phyloP scores from a whole-genome alignment of 331 rosid species.

The Phaseolus coccineus region DNA sequence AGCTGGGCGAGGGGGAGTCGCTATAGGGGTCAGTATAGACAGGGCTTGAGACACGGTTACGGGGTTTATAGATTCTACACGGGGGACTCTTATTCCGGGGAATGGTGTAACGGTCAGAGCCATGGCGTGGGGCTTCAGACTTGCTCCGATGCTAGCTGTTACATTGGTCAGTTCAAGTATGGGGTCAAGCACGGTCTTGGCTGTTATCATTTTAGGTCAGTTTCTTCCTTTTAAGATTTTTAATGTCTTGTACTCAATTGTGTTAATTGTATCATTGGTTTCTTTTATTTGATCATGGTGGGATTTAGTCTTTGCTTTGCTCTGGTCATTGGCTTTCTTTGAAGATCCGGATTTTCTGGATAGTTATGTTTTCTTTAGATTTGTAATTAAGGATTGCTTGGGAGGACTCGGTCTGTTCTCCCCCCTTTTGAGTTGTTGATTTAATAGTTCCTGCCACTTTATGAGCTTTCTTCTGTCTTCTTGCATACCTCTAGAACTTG shows the following conservation, averaged over 20 bases:
- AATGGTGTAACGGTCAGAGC: constrained; percentile 97
- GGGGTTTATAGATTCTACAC: constrained; percentile 88
- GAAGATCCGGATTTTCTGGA: not conserved
- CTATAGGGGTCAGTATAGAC: constrained; percentile 85
- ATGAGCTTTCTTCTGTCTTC: too few species aligned
- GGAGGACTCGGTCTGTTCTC: not conserved
- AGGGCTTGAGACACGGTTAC: constrained; percentile 82
- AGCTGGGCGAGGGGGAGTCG: constrained; percentile 93
- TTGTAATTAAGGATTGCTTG: not conserved
- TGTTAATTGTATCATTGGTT: not conserved
- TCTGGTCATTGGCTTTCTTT: not conserved
- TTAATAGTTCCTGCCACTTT: constrained; percentile 3
- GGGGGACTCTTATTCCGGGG: constrained; percentile 88
- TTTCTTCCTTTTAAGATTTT: constrained; percentile 12
- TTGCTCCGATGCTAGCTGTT: constrained; percentile 93
- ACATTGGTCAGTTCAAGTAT: constrained; percentile 81
- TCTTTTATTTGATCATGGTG: not conserved
- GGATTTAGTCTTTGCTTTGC: not conserved
- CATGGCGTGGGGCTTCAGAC: constrained; percentile 94
- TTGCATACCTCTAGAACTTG: not conserved
- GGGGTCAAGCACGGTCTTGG: constrained; percentile 97
- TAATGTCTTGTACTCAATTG: too few species aligned
- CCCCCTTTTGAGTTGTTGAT: not conserved
- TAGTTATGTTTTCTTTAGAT: not conserved
- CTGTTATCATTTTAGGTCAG: constrained; percentile 89